Base-by-base conservation (phyloP, 2,329 filamentous ascomycete species). In the Fusarium vanettenii region DNA sequence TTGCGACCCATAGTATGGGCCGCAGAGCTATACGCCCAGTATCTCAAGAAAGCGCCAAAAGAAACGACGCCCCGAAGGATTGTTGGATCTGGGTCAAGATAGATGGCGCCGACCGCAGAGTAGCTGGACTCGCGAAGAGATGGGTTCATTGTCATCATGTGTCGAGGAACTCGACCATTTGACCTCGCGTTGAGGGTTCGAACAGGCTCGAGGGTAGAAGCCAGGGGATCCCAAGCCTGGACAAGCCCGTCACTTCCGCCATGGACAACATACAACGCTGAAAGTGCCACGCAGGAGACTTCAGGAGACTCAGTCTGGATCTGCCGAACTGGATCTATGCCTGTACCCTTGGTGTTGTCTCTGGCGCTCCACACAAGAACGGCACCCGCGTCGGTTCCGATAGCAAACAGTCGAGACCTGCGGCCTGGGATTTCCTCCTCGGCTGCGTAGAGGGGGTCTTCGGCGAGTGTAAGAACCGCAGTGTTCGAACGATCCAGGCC, bases 181-280 rank as follows among this genome's bases (percentile, higher is more conserved):
- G 96, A 95, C 16, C 93, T 92, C 4, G 95, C 94, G 80, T 97
- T 95, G 64, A 99, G 87, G 0, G 95, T 98, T 43, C 95, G 91
- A 61, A 98, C 89, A 0, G 97, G 94, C 22, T 92, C 91, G 20
- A 88, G 84, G 0, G 89, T 93, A 2, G 96, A 98, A 1, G 92
- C 94, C 56, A 99, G 86, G n/a, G 94, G 94, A 84, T 99, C 97
- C 97, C 97, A 99, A 7, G 95, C 94, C 82, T 98, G 97, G 6
- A 98, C 96, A 4, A 98, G 89, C 1, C 97, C 96, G 83, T 99
- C 97, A 76, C 94, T 98, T 29, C 97, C 97, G 60, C 97, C 97
- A 81, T 98, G 94, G 8, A 98, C 93, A 18, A 99, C 85, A 80
- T 97, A 97, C 18, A 99, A 86, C 2, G 95, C 93, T 1, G 95